phyloP scores from a whole-genome alignment of 169 alveolate species.

The Plasmodium fragile region DNA sequence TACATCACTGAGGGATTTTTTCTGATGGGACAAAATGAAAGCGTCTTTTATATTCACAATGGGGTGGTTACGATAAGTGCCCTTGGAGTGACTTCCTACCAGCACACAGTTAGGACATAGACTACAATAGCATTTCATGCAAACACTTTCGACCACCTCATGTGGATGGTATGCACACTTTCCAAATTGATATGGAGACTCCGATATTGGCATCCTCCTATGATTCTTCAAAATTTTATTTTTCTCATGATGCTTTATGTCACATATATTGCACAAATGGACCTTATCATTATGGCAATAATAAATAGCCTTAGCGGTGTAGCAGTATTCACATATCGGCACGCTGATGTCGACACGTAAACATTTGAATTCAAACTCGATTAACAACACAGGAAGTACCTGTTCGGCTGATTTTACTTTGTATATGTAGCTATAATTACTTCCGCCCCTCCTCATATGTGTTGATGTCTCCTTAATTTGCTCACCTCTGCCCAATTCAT shows the following conservation, averaged over 20 bases:
- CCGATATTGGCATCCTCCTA: constrained; percentile 88
- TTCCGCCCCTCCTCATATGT: background rate
- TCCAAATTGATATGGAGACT: constrained; percentile 93
- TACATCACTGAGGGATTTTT: constrained; percentile 85
- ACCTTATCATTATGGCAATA: constrained; percentile 80
- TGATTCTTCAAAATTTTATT: constrained; percentile 89
- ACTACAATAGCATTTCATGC: constrained; percentile 89
- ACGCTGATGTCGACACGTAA: constrained; percentile 83
- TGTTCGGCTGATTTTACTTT: constrained; percentile 85
- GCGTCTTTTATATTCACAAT: constrained; percentile 91
- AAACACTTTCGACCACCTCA: constrained; percentile 90
- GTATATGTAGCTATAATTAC: constrained; percentile 68
- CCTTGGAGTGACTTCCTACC: constrained; percentile 90
- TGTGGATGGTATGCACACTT: constrained; percentile 91
- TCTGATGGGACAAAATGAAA: constrained; percentile 85
- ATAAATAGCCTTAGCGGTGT: constrained; percentile 21
- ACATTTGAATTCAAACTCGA: constrained; percentile 84
- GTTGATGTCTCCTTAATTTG: background rate
- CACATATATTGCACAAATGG: constrained; percentile 91
- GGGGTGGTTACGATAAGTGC: constrained; percentile 90
- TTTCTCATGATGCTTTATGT: constrained; percentile 87
- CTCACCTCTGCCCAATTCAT: background rate
- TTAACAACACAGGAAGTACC: constrained; percentile 80
- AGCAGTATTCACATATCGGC: constrained; percentile 83
- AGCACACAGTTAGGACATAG: constrained; percentile 90